Conservation (phyloP, 1,284 basidiomycete species). For the Ceratobasidium sp. region DNA sequence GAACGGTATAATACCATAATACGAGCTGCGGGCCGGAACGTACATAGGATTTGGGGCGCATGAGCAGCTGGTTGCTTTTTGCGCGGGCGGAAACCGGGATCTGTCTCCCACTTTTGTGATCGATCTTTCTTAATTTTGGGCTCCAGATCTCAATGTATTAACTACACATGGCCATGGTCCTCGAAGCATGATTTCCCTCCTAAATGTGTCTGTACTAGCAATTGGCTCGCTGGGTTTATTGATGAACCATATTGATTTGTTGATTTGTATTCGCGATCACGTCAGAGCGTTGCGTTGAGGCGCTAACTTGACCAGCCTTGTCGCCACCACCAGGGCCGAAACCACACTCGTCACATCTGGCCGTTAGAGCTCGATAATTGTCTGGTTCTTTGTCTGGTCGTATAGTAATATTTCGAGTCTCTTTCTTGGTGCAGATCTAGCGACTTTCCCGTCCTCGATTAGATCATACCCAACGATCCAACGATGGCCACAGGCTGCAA, state of each 20-base stretch:
- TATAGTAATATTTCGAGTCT: too few relatives aligned
- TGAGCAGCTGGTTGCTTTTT: conserved; percentile 19
- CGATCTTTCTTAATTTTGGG: conserved; percentile 37
- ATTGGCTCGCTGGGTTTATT: too few relatives aligned
- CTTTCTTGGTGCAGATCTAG: too few relatives aligned
- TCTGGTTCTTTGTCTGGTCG: too few relatives aligned
- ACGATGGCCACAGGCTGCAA: conserved; percentile 31
- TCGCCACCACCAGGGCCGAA: neutral
- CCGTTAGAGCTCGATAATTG: too few relatives aligned
- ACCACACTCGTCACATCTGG: too few relatives aligned
- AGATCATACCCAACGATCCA: neutral
- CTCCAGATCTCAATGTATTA: conserved; percentile 34
- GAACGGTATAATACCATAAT: neutral
- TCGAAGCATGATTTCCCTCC: neutral
- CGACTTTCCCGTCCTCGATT: neutral
- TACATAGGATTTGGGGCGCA: conserved; percentile 28
- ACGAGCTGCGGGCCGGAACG: conserved; percentile 33
- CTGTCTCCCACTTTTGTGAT: conserved; percentile 34
- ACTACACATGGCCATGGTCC: conserved; percentile 24
- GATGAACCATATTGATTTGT: neutral
- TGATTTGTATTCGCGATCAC: neutral
- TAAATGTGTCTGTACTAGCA: neutral
- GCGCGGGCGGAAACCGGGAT: conserved; percentile 32
- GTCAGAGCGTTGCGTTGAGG: too few relatives aligned
- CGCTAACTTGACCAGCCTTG: neutral